Percentiles rank a stretch among this genome's conserved stretches.
These are phyloP conservation scores for Pseudogymnoascus sp. DNA, from an alignment of 2,329 filamentous ascomycete species.

Conservation along the genomic window DNA sequence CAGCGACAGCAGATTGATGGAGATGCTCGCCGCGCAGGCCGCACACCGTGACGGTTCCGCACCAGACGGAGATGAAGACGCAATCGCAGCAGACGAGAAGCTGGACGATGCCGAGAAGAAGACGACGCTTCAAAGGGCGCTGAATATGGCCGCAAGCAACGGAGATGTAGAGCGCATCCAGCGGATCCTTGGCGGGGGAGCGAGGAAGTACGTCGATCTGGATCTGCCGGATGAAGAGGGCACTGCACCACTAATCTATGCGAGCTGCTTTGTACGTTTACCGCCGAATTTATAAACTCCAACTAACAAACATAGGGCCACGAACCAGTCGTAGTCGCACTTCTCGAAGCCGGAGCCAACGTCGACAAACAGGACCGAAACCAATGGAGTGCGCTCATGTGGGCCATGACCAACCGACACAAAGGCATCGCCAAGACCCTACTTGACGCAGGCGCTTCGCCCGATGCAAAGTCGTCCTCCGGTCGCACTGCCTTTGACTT, in stretches of 20 bases:
- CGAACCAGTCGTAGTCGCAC: conserved; percentile 73
- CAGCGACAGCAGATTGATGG: conserved; percentile 81
- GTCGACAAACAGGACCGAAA: conserved; percentile 94
- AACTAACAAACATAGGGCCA: conserved; percentile 56
- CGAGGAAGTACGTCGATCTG: conserved; percentile 71
- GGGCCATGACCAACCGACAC: conserved; percentile 98
- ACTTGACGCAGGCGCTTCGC: conserved; percentile 88
- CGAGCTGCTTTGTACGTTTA: conserved; percentile 81
- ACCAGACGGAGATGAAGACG: conserved; percentile 66
- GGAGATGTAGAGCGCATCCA: conserved; percentile 78
- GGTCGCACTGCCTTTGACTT: conserved; percentile 95
- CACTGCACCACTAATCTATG: conserved; percentile 93
- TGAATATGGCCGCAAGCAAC: conserved; percentile 95
- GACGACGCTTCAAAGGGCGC: conserved; percentile 72
- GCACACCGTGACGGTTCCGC: conserved; percentile 68
- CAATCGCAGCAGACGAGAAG: conserved; percentile 66
- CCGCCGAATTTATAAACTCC: background rate
- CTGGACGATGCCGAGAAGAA: conserved; percentile 71
- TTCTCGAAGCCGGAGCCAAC: conserved; percentile 78
- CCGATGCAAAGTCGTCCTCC: conserved; percentile 88
- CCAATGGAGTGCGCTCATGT: conserved; percentile 97
- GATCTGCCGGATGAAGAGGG: conserved; percentile 89
- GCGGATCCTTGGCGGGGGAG: conserved; percentile 66
- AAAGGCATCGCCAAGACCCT: conserved; percentile 91
- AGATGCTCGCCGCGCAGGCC: conserved; percentile 94